Evolutionary conservation across 2,329 filamentous ascomycete genomes (phyloP).

Genomic region (Podosphaera aphanis): DNA sequence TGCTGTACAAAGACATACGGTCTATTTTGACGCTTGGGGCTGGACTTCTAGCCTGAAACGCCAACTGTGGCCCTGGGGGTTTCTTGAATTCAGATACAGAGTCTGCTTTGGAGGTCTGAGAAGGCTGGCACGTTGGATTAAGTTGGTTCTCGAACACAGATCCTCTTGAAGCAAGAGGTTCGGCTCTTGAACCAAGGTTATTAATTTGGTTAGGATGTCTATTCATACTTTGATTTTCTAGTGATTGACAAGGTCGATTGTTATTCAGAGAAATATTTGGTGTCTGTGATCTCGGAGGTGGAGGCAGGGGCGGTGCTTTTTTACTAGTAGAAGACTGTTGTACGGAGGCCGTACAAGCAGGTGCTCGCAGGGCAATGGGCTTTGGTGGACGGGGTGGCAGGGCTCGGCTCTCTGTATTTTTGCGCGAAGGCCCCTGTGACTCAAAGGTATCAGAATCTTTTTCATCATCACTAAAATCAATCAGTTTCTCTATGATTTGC

Average conservation of each 20-base stretch:
- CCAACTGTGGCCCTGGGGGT: conserved; percentile 8
- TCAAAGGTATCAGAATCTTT: conserved; percentile 18
- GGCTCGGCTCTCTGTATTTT: conserved; percentile 7
- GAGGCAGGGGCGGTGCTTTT: conserved; percentile 17
- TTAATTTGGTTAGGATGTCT: conserved; percentile 10
- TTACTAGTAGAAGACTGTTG: conserved; percentile 15
- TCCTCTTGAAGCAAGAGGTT: conserved; percentile 15
- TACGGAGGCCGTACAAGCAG: conserved; percentile 11
- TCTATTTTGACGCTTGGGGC: conserved; percentile 5
- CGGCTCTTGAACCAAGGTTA: conserved; percentile 11
- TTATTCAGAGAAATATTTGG: conserved; percentile 2
- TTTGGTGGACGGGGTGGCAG: conserved; percentile 34
- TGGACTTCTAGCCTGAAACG: conserved; percentile 4
- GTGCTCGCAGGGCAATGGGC: conserved; percentile 28
- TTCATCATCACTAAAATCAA: conserved; percentile 34
- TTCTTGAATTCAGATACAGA: conserved; percentile 3
- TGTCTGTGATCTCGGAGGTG: conserved; percentile 12
- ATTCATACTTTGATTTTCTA: conserved; percentile 11
- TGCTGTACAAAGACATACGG: conserved; percentile 8
- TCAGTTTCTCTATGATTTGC: conserved; percentile 28
- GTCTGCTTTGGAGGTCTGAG: conserved; percentile 1
- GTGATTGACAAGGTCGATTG: conserved; percentile 9
- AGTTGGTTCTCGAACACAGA: conserved; percentile 14
- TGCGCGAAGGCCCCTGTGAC: conserved; percentile 8
- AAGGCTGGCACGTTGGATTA: conserved; percentile 10